Evolutionary conservation across 352 stramenopile genomes (phyloP).

Genomic region (Phytopythium litorale): DNA sequence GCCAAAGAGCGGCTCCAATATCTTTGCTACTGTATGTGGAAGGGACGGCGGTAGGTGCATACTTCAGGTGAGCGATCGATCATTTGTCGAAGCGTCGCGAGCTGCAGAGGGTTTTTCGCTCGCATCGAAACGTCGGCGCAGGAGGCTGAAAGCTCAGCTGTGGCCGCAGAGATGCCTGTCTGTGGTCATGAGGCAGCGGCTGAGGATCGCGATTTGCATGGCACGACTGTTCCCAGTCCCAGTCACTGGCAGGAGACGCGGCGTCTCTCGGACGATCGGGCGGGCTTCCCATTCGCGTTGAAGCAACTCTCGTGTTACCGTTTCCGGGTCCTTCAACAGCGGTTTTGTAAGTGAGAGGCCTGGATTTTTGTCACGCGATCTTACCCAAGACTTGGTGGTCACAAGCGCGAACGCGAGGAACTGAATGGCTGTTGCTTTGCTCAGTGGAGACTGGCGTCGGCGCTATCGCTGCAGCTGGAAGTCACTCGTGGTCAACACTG

Average conservation of each 20-base stretch:
- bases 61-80: not conserved
- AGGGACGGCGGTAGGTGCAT: not conserved
- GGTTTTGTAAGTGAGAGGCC: not conserved
- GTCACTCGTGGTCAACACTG: not conserved
- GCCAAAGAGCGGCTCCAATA: not conserved
- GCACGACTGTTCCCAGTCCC: no score
- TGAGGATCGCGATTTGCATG: not conserved
- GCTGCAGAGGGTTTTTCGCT: not conserved
- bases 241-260: not conserved
- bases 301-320: not conserved
- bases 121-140: not conserved
- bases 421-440: not conserved
- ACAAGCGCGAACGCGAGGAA: not conserved
- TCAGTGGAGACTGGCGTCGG: no score
- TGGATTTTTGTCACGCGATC: conserved; percentile 1
- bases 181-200: not conserved
- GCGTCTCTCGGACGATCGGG: not conserved
- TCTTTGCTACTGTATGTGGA: not conserved
- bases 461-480: no score
- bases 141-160: no score
- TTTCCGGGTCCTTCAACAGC: not conserved
- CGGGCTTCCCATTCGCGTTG: not conserved
- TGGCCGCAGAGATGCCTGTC: no score
- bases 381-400: not conserved
- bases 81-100: conserved; percentile 1